These are phyloP conservation scores for Fibroporia radiculosa DNA, from an alignment of 768 basidiomycete genomes.

Conservation along the genomic window DNA sequence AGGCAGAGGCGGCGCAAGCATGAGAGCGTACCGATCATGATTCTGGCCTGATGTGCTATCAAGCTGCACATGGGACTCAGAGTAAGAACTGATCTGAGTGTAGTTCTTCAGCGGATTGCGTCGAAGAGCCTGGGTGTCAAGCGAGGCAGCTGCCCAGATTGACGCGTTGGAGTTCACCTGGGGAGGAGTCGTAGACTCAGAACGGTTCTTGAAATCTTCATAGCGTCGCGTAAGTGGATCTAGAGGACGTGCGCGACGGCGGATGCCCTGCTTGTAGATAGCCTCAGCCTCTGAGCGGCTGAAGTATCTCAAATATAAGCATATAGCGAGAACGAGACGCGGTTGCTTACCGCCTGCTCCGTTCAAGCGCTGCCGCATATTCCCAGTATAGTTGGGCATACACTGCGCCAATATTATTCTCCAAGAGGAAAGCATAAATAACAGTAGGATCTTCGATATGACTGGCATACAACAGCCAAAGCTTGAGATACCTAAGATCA, in stretches of 20 bases:
- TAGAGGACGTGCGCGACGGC: conserved; percentile 71
- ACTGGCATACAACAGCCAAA: conserved; percentile 86
- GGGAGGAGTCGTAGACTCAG: conserved; percentile 18
- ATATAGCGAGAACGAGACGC: conserved; percentile 1
- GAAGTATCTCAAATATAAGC: conserved; percentile 3
- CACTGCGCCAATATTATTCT: conserved; percentile 47
- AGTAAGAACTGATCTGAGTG: conserved; percentile 7
- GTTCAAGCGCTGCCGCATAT: conserved; percentile 76
- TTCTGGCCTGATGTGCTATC: conserved; percentile 9
- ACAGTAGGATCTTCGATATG: conserved; percentile 65
- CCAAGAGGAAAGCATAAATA: conserved; percentile 47
- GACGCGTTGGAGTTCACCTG: conserved; percentile 8
- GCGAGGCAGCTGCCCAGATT: conserved; percentile 16
- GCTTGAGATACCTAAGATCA: conserved; percentile 84
- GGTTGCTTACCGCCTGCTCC: conserved; percentile 60
- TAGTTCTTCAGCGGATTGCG: conserved; percentile 31
- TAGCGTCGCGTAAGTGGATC: conserved; percentile 80
- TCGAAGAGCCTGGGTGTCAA: conserved; percentile 20
- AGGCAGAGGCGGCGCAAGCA: conserved; percentile 62
- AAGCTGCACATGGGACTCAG: conserved; percentile 1
- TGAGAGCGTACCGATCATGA: conserved; percentile 53
- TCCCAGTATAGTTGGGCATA: conserved; percentile 88
- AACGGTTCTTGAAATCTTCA: conserved; percentile 65
- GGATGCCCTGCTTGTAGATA: conserved; percentile 77
- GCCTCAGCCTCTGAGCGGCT: conserved; percentile 75